Conservation (phyloP, 306 rosid species). For the Abrus pulchellus region DNA sequence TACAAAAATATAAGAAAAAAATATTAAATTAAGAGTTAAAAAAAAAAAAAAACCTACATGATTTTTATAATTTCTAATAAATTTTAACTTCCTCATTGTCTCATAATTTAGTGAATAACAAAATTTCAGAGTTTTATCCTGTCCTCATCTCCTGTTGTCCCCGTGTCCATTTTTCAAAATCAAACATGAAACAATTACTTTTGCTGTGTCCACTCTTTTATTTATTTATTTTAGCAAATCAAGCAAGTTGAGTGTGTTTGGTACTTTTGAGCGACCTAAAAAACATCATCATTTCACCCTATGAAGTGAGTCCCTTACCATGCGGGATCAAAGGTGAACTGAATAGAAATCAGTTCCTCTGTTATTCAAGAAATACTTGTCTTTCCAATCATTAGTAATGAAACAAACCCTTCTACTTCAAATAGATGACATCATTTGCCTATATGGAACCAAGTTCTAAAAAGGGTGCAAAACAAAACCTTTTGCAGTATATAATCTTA, state of each 20-base stretch:
- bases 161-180: not conserved
- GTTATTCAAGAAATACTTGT: not conserved
- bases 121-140: not conserved
- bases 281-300: not conserved
- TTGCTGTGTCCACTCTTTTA: not conserved
- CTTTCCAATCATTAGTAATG: not conserved
- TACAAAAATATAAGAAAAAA: too few species aligned
- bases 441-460: not conserved
- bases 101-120: not conserved
- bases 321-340: not conserved
- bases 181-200: not conserved
- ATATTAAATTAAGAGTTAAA: too few species aligned
- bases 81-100: too few species aligned
- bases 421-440: not conserved
- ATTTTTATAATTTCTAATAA: too few species aligned
- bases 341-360: not conserved
- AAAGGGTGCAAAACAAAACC: constrained; percentile 19
- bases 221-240: not conserved
- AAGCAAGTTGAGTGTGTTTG: not conserved
- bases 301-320: not conserved
- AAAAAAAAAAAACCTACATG: too few species aligned
- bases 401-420: not conserved
- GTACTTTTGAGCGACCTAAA: not conserved
- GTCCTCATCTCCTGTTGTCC: not conserved
- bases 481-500: constrained; percentile 11